phyloP scores from a whole-genome alignment of 2,329 filamentous ascomycete species.

The Aotearoamyces nothofagi region DNA sequence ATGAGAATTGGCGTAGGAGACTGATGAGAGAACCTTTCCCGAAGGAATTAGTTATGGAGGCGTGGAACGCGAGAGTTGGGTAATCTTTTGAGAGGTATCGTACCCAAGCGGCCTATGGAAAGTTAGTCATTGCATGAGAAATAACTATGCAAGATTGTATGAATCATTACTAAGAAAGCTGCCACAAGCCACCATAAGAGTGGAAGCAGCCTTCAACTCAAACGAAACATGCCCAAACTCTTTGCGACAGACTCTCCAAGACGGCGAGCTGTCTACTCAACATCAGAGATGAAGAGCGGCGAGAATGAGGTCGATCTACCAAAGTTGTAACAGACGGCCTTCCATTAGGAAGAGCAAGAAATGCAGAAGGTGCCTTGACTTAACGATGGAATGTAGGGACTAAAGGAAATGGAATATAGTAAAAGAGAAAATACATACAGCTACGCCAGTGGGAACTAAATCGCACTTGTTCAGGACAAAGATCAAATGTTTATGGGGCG shows the following conservation, averaged over 20 bases:
- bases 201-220: constrained; percentile 90
- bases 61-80: constrained; percentile 88
- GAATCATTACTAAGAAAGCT: constrained; percentile 98
- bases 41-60: constrained; percentile 88
- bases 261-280: constrained; percentile 66
- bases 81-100: constrained; percentile 76
- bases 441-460: constrained; percentile 79
- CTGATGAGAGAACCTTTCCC: constrained; percentile 91
- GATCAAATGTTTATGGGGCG: constrained; percentile 88
- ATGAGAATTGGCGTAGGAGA: constrained; percentile 82
- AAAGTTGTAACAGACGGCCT: constrained; percentile 96
- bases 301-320: constrained; percentile 77
- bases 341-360: constrained; percentile 49
- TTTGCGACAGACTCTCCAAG: constrained; percentile 69
- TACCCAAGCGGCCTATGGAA: constrained; percentile 76
- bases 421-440: constrained; percentile 72
- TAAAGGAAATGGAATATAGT: constrained; percentile 6
- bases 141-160: constrained; percentile 42
- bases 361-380: constrained; percentile 72
- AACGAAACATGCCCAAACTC: constrained; percentile 60
- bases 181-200: constrained; percentile 48
- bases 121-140: constrained; percentile 9
- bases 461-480: constrained; percentile 89
- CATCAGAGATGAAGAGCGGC: constrained; percentile 43
- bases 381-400: constrained; percentile 41